A percentile compares a stretch with the other conserved stretches of the same genome.
These are phyloP conservation scores for Yamadazyma laniorum DNA, from an alignment of 805 yeast genomes.

Conservation along the genomic window DNA sequence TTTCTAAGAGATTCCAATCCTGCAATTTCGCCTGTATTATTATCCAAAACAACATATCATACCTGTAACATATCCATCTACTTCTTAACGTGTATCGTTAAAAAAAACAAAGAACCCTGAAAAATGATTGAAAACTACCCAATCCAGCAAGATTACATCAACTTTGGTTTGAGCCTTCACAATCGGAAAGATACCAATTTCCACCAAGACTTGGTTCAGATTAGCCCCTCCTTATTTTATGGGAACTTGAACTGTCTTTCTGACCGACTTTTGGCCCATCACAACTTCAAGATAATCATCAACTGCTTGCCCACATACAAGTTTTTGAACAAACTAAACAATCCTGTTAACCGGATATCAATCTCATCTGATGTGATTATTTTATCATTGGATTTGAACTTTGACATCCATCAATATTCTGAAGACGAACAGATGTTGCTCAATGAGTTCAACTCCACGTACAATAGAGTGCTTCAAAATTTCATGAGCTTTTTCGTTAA, in stretches of 20 bases:
- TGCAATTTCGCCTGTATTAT: background rate
- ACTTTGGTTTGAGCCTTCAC: conserved; percentile 3
- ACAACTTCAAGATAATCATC: conserved; percentile 36
- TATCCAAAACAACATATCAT: background rate
- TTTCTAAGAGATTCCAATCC: too few relatives aligned
- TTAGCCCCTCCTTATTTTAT: conserved; percentile 25
- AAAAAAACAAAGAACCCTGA: background rate
- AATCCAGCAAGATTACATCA: conserved; percentile 1
- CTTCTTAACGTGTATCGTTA: background rate
- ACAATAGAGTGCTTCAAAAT: conserved; percentile 36
- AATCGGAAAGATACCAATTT: background rate
- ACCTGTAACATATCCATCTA: too few relatives aligned
- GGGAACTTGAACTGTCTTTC: conserved; percentile 9
- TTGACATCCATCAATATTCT: conserved; percentile 18
- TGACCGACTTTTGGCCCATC: conserved; percentile 18
- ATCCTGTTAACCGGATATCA: conserved; percentile 13
- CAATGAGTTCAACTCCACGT: conserved; percentile 25
- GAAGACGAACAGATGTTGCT: conserved; percentile 20
- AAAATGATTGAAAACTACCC: conserved; percentile 13
- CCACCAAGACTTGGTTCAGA: conserved; percentile 13
- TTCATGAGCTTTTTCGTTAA: conserved; percentile 35
- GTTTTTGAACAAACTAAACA: conserved; percentile 27
- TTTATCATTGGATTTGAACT: conserved; percentile 36
- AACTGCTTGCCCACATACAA: conserved; percentile 35
- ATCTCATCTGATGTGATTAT: conserved; percentile 38